phyloP scores from a whole-genome alignment of 345 rosid genomes.

The Eucalyptus dawsonii region DNA sequence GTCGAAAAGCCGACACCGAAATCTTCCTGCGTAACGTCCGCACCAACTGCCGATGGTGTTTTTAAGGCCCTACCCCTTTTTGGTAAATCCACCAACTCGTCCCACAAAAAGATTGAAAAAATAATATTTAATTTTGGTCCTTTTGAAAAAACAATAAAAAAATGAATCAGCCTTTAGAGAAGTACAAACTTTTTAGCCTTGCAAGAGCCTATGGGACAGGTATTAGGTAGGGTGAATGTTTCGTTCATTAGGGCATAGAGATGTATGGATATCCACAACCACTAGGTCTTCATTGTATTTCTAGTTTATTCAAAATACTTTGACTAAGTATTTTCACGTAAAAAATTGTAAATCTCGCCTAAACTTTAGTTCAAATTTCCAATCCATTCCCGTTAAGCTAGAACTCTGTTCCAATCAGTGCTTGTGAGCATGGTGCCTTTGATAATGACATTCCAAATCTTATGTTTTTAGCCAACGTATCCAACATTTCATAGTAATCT shows the following conservation, averaged over 20 bases:
- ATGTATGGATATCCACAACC: neutral
- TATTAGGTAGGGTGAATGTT: neutral
- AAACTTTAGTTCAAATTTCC: neutral
- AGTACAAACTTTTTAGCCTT: neutral
- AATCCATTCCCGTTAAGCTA: neutral
- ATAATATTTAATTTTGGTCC: neutral
- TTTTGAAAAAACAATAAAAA: neutral
- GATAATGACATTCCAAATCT: neutral
- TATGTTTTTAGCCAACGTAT: neutral
- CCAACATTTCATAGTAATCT: neutral
- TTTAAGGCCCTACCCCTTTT: neutral
- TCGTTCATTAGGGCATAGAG: neutral
- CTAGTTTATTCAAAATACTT: neutral
- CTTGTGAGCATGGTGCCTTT: neutral
- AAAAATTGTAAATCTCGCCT: neutral
- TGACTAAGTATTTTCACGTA: neutral
- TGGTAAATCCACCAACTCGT: neutral
- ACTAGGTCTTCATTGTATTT: neutral
- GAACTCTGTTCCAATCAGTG: fast-evolving
- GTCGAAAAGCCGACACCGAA: neutral
- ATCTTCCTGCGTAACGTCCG: neutral
- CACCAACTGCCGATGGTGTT: neutral
- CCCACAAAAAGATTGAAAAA: neutral
- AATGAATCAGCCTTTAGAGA: neutral
- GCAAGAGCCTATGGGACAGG: neutral